Percentiles rank a stretch among this genome's conserved stretches.
Conservation (phyloP, 176 grass and related monocot species). For the Neostapfia colusana region DNA sequence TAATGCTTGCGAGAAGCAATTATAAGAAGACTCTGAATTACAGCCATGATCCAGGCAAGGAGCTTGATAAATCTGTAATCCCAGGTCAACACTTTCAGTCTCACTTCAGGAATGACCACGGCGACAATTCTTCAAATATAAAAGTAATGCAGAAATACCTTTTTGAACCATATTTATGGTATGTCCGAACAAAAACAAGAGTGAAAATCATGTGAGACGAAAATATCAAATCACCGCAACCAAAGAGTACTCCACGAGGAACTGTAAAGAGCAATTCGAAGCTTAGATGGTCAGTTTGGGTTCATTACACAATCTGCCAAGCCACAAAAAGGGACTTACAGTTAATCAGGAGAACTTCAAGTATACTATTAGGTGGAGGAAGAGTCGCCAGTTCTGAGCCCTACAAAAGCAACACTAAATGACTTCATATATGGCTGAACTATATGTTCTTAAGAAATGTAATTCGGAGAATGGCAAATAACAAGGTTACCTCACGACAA, state of each 20-base stretch:
- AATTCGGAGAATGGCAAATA: not conserved
- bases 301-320: slow-evolving; percentile 8
- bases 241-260: slow-evolving; percentile 79
- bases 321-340: slow-evolving; percentile 51
- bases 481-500: slow-evolving; percentile 79
- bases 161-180: slow-evolving; percentile 94
- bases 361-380: slow-evolving; percentile 68
- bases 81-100: not conserved
- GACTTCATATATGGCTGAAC: slow-evolving; percentile 17
- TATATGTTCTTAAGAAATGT: not conserved
- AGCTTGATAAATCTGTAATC: slow-evolving; percentile 70
- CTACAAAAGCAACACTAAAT: slow-evolving; percentile 49
- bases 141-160: slow-evolving; percentile 32
- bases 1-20: slow-evolving; percentile 97
- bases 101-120: not conserved
- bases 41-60: slow-evolving; percentile 69
- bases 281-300: not conserved
- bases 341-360: slow-evolving; percentile 89
- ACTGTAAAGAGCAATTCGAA: slow-evolving; percentile 53
- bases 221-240: slow-evolving; percentile 98
- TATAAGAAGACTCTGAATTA: slow-evolving; percentile 88
- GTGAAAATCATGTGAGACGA: slow-evolving; percentile 99
- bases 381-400: slow-evolving; percentile 80
- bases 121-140: not conserved
- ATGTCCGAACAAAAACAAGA: slow-evolving; percentile 78